These are phyloP conservation scores for Arthrobotrys iridis DNA, from an alignment of 2,329 filamentous ascomycete genomes.

Conservation along the genomic window DNA sequence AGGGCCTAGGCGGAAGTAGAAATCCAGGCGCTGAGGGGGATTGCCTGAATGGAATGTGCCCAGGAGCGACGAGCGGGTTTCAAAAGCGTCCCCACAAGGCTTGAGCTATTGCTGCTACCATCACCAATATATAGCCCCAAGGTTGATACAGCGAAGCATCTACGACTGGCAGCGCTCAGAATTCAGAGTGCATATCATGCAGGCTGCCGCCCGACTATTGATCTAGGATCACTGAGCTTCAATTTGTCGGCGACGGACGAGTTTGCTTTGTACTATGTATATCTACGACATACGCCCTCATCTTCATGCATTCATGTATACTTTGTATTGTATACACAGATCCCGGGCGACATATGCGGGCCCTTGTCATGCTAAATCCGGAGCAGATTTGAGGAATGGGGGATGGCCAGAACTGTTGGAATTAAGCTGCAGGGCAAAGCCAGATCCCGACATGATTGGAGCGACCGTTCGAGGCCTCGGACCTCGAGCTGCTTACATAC, in stretches of 20 bases:
- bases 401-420: not conserved
- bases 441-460: conserved; percentile 1
- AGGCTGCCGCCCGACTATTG: not conserved
- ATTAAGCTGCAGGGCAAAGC: not conserved
- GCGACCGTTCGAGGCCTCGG: not conserved
- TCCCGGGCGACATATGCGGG: not conserved
- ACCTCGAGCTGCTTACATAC: not conserved
- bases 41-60: conserved; percentile 4
- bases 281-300: not conserved
- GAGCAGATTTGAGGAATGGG: not conserved
- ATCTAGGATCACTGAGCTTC: not conserved
- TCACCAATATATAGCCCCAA: not conserved
- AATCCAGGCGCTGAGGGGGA: not conserved
- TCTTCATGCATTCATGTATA: not conserved
- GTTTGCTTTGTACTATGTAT: not conserved
- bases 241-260: not conserved
- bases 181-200: not conserved
- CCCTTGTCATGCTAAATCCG: not conserved
- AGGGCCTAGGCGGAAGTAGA: not conserved
- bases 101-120: too few relatives aligned
- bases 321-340: too few relatives aligned
- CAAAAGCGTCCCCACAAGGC: not conserved
- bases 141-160: too few relatives aligned
- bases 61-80: conserved; percentile 3
- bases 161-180: too few relatives aligned